Conservation (phyloP, 1,284 basidiomycete species). For the Nidula niveotomentosa region DNA sequence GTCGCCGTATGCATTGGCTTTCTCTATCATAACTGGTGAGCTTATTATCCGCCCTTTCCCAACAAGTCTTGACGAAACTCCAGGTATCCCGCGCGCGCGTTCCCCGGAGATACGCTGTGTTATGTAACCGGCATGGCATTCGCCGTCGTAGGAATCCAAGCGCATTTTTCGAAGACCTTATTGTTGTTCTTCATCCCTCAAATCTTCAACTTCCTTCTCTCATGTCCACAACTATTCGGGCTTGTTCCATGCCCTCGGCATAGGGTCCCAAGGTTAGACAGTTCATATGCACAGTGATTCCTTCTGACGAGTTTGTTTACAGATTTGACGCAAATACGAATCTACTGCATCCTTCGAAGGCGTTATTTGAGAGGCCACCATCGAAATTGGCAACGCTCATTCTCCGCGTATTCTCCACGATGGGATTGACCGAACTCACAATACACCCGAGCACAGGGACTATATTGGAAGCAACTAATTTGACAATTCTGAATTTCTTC, state of each 20-base stretch:
- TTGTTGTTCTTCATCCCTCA: constrained; percentile 98
- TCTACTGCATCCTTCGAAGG: constrained; percentile 73
- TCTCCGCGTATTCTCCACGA: constrained; percentile 55
- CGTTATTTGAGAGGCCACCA: constrained; percentile 59
- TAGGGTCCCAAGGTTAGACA: constrained; percentile 77
- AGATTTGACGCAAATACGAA: constrained; percentile 78
- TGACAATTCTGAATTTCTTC: constrained; percentile 87
- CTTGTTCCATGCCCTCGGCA: constrained; percentile 94
- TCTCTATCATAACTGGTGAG: constrained; percentile 92
- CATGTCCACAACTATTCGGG: constrained; percentile 94
- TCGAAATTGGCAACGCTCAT: constrained; percentile 49
- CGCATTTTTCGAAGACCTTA: constrained; percentile 97
- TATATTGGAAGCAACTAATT: constrained; percentile 76
- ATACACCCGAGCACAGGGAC: constrained; percentile 49
- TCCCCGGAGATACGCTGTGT: constrained; percentile 97
- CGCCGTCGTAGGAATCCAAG: constrained; percentile 93
- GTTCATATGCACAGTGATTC: background rate
- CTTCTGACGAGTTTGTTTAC: constrained; percentile 5
- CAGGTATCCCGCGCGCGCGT: constrained; percentile 95
- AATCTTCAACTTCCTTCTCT: constrained; percentile 96
- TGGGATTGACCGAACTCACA: constrained; percentile 72
- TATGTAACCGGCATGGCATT: constrained; percentile 99
- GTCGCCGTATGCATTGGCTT: constrained; percentile 90
- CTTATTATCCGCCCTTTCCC: constrained; percentile 3
- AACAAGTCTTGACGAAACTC: background rate